A percentile compares a stretch with the other conserved stretches of the same genome.
Conservation (phyloP, 495 filamentous ascomycete species). For the Lasiosphaeris hirsuta region DNA sequence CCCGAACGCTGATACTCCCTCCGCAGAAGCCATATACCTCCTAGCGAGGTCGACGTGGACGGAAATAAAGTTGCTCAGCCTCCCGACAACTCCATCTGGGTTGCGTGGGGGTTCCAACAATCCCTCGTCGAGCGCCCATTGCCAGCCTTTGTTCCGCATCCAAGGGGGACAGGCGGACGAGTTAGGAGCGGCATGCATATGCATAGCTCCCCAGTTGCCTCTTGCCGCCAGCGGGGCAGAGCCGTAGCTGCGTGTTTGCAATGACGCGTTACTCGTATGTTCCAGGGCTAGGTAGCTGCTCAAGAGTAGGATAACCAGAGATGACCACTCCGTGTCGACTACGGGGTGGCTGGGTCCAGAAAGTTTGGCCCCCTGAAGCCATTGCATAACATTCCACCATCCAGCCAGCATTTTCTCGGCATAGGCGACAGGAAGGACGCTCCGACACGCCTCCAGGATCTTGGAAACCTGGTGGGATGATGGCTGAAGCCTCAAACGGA, state of each 20-base stretch:
- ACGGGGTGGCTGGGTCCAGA: conserved; percentile 23
- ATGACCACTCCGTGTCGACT: conserved; percentile 72
- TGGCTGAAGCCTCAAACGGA: conserved; percentile 65
- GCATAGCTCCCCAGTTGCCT: conserved; percentile 39
- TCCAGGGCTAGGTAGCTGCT: conserved; percentile 43
- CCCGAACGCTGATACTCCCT: conserved; percentile 50
- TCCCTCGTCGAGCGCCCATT: conserved; percentile 65
- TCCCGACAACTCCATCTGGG: conserved; percentile 16
- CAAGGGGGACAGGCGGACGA: conserved; percentile 59
- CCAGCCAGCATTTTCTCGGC: conserved; percentile 63
- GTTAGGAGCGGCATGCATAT: conserved; percentile 35
- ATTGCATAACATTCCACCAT: conserved; percentile 76
- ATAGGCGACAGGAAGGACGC: conserved; percentile 56
- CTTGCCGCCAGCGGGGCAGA: conserved; percentile 6
- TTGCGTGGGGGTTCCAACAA: conserved; percentile 15
- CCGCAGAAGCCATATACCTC: conserved; percentile 56
- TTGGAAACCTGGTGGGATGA: conserved; percentile 56
- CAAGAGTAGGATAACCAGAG: conserved; percentile 68
- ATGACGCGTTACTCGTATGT: conserved; percentile 16
- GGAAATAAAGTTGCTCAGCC: conserved; percentile 41
- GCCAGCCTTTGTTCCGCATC: conserved; percentile 66
- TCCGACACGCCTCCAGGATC: conserved; percentile 57
- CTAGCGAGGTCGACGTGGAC: conserved; percentile 38
- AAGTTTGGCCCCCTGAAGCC: conserved; percentile 53
- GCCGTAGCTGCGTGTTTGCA: conserved; percentile 3